Base-by-base conservation (phyloP, 352 stramenopile genomes). In the Globisporangium paroecandrum region DNA sequence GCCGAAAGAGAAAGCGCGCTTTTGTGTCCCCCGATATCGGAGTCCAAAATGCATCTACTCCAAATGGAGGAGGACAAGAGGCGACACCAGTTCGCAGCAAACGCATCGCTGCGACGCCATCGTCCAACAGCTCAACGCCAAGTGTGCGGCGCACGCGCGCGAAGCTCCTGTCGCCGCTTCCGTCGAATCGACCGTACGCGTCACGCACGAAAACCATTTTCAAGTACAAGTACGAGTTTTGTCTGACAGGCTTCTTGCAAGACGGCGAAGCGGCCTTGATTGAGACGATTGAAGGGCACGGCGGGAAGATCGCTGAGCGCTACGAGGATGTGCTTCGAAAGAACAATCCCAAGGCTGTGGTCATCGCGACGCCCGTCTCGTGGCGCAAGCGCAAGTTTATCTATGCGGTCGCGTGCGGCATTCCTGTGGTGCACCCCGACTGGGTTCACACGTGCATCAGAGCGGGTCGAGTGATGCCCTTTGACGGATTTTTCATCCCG, bases 381-480 rank as follows among this genome's bases (percentile, higher is more conserved):
- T 93, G 83, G 81, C 80, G 87, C 20, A 92, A 92, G 29, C 77
- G 82, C 46, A 95, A 95, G 75, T 91, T 92, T 69, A 87, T 91
- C 73, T 81, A 86, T 65, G 87, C 87, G 6, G 58, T 95, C 59
- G 82, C 82, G n/a, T 90, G 79, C 65, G 83, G 85, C n/a, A 90
- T 95, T 20, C 83, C 87, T 15, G 82, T 95, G 3, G 73, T 95
- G 20, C 87, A 95, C 69, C 83, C 87, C 0, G 87, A 93, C 53
- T 95, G 87, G 87, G 78, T 95, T 13, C 79, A 85, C 29, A 75
- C 75, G 57, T 93, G 87, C 58, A 82, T 88, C 54, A 76, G 79
- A 43, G 66, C 67, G n/a, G 73, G 71, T 1, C 54, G 74, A 34
- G 64, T 85, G n/a, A 53, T 91, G 46, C 78, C 86, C 3, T 89